phyloP scores from a whole-genome alignment of 1,284 basidiomycete species.

The Omphalotus olearius region DNA sequence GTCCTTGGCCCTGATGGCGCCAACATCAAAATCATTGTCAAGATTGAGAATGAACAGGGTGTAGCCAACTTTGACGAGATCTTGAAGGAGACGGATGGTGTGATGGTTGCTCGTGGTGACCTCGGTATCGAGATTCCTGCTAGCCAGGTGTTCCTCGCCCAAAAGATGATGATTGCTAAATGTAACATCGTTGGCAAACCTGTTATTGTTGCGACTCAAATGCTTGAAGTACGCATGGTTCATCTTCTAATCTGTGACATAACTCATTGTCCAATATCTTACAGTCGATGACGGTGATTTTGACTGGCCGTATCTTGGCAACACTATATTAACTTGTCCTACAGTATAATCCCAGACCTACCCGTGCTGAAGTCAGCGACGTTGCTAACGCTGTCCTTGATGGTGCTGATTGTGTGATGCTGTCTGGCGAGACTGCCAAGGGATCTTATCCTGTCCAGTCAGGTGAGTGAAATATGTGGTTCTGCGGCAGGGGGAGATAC shows the following conservation, averaged over 20 bases:
- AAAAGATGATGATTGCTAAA: conserved; percentile 99
- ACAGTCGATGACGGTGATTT: conserved; percentile 90
- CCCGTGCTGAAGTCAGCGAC: conserved; percentile 95
- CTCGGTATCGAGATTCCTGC: conserved; percentile 98
- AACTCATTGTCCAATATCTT: conserved; percentile 15
- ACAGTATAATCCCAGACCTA: conserved; percentile 93
- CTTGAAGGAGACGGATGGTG: conserved; percentile 87
- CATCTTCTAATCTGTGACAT: background rate
- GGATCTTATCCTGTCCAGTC: conserved; percentile 92
- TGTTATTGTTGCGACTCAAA: conserved; percentile 98
- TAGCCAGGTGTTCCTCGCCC: conserved; percentile 94
- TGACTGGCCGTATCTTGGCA: conserved; percentile 9
- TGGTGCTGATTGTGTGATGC: conserved; percentile 97
- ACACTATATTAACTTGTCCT: background rate
- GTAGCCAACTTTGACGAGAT: conserved; percentile 98
- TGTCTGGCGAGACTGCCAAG: conserved; percentile 97
- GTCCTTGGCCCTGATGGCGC: conserved; percentile 91
- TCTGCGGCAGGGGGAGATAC: conserved; percentile 6
- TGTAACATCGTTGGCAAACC: conserved; percentile 97
- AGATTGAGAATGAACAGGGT: conserved; percentile 98
- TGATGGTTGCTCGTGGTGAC: conserved; percentile 98
- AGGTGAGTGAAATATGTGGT: conserved; percentile 35
- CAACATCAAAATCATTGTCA: conserved; percentile 96
- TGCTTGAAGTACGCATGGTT: conserved; percentile 82
- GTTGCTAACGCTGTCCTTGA: conserved; percentile 98